Conservation (phyloP, 2,329 filamentous ascomycete species). For the Beauveria sp. region DNA sequence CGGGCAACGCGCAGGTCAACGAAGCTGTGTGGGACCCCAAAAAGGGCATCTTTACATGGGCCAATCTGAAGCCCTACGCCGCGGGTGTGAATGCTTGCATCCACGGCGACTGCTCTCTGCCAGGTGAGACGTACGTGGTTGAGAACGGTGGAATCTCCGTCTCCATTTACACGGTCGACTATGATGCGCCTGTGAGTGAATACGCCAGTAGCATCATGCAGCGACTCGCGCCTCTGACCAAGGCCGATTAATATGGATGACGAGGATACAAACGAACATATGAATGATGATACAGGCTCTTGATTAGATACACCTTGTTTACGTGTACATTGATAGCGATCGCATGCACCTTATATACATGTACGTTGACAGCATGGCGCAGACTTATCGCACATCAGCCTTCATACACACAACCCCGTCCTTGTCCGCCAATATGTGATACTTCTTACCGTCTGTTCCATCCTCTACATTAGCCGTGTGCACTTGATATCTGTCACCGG, state of each 20-base stretch:
- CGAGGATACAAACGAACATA: neutral
- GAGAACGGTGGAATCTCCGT: slow-evolving; percentile 34
- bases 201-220: slow-evolving; percentile 20
- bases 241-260: neutral
- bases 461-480: neutral
- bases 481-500: slow-evolving; percentile 48
- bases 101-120: slow-evolving; percentile 43
- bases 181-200: slow-evolving; percentile 33
- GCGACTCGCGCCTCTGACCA: slow-evolving; percentile 18
- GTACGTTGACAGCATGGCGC: neutral
- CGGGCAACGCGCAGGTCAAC: slow-evolving; percentile 39
- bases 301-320: neutral
- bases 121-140: slow-evolving; percentile 42
- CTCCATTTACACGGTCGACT: slow-evolving; percentile 42
- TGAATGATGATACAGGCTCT: neutral
- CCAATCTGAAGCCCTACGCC: slow-evolving; percentile 27
- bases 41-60: slow-evolving; percentile 35
- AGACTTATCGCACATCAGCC: slow-evolving; percentile 1
- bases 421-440: slow-evolving; percentile 6
- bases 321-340: neutral
- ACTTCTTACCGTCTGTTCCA: neutral
- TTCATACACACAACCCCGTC: slow-evolving; percentile 11
- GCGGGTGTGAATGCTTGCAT: slow-evolving; percentile 40
- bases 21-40: slow-evolving; percentile 35
- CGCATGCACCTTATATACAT: neutral